A percentile compares a stretch with the other conserved stretches of the same genome.
Conservation (phyloP, 2,329 filamentous ascomycete species). For the Aureobasidium lini region DNA sequence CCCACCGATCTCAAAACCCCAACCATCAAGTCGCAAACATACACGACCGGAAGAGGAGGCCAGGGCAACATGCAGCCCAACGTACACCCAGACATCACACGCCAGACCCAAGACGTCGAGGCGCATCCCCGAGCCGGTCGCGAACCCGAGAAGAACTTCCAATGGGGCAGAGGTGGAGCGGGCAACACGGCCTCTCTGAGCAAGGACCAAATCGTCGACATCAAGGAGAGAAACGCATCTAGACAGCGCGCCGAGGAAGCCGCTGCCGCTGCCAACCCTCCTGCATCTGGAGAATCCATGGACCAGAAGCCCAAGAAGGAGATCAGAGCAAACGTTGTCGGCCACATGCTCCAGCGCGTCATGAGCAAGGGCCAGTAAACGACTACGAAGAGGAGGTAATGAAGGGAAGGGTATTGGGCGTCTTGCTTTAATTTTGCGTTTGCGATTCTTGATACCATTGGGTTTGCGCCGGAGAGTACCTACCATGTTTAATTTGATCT, state of each 20-base stretch:
- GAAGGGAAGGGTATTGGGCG: not conserved
- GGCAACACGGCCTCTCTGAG: conserved; percentile 55
- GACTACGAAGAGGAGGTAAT: not conserved
- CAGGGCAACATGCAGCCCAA: conserved; percentile 80
- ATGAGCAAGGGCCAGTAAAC: not conserved
- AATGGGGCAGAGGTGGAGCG: conserved; percentile 67
- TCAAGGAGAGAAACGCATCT: conserved; percentile 26
- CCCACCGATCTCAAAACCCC: conserved; percentile 66
- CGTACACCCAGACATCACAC: conserved; percentile 63
- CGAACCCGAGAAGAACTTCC: conserved; percentile 51
- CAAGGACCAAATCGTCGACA: conserved; percentile 27
- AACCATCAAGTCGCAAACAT: conserved; percentile 71
- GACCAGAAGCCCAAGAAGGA: conserved; percentile 10
- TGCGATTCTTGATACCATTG: not conserved
- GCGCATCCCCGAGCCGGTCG: conserved; percentile 40
- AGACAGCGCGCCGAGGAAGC: conserved; percentile 2
- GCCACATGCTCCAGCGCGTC: conserved; percentile 6
- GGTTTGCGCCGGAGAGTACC: not conserved
- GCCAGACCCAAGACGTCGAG: conserved; percentile 75
- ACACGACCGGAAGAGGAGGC: conserved; percentile 85
- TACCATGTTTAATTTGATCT: not conserved
- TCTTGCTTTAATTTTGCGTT: not conserved
- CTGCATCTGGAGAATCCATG: not conserved
- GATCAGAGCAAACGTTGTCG: not conserved
- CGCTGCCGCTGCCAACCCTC: not conserved